Evolutionary conservation across 2,329 filamentous ascomycete genomes (phyloP).

Genomic region (Aspergillus oerlinghausenensis): DNA sequence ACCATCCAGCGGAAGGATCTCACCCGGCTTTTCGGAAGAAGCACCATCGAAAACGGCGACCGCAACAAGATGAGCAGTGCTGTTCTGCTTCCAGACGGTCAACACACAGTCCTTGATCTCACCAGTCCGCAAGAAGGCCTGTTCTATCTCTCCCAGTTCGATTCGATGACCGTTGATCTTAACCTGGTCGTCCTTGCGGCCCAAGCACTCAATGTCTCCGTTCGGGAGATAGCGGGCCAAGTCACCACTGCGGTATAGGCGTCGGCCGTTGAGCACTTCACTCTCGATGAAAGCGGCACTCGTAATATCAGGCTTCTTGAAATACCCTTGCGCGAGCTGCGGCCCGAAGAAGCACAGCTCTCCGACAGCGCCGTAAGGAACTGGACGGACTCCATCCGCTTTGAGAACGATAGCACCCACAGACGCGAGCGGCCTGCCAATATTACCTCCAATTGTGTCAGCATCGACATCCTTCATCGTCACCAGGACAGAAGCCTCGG

Average conservation of each 20-base stretch:
- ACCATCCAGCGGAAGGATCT: not conserved
- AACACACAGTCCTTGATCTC: not conserved
- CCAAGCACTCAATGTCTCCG: constrained; percentile 32
- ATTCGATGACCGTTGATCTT: constrained; percentile 60
- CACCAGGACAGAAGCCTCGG: constrained; percentile 14
- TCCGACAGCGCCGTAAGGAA: constrained; percentile 12
- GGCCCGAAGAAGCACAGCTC: constrained; percentile 12
- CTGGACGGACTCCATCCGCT: constrained; percentile 4
- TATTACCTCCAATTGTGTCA: constrained; percentile 4
- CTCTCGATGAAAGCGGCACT: constrained; percentile 4
- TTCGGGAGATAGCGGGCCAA: constrained; percentile 13
- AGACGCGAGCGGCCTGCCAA: constrained; percentile 10
- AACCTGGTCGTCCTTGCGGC: constrained; percentile 57
- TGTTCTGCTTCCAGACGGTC: not conserved
- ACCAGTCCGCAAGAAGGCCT: not conserved
- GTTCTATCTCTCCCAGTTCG: constrained; percentile 45
- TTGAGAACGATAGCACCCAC: constrained; percentile 11
- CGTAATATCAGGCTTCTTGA: constrained; percentile 14
- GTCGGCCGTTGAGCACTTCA: not conserved
- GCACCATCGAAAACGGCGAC: not conserved
- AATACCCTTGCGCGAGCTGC: constrained; percentile 13
- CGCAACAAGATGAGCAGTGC: not conserved
- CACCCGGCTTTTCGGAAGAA: not conserved
- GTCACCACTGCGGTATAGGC: constrained; percentile 20
- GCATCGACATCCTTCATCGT: constrained; percentile 5